phyloP scores from a whole-genome alignment of 2,329 filamentous ascomycete genomes.

The Metarhizium brunneum region DNA sequence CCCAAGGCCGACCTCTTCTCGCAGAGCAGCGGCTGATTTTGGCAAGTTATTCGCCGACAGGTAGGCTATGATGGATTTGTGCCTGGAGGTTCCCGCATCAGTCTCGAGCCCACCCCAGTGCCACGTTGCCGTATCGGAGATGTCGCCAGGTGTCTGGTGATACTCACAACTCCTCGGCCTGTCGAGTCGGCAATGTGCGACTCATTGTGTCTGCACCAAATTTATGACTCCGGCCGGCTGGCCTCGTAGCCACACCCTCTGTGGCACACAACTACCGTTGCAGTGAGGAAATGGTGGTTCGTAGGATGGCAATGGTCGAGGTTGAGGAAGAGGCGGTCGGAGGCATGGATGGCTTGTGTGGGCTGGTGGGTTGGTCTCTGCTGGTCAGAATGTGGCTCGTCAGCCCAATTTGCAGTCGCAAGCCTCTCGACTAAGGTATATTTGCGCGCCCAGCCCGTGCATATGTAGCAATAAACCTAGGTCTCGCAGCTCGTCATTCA shows the following conservation, averaged over 20 bases:
- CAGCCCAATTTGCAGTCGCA: not conserved
- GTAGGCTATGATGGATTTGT: constrained; percentile 92
- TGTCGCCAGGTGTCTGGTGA: constrained; percentile 5
- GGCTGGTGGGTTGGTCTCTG: not conserved
- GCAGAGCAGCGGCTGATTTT: constrained; percentile 60
- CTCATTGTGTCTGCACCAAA: constrained; percentile 42
- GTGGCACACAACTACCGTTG: not conserved
- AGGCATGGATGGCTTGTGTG: not conserved
- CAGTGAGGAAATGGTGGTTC: not conserved
- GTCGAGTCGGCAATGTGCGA: constrained; percentile 65
- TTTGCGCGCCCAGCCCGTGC: not conserved
- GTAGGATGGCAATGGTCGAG: not conserved
- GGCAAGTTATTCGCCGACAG: constrained; percentile 64
- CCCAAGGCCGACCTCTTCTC: constrained; percentile 66
- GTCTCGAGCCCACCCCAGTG: not conserved
- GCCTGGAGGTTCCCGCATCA: constrained; percentile 38
- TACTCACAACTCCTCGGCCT: constrained; percentile 82
- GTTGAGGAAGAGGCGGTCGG: constrained; percentile 5
- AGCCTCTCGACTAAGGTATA: not conserved
- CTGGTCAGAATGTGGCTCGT: not conserved
- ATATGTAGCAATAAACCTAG: not conserved
- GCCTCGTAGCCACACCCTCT: constrained; percentile 1
- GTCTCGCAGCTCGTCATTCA: not conserved
- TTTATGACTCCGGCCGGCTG: not conserved
- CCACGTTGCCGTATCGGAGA: constrained; percentile 3